These are phyloP conservation scores for Calonectria fujianensis DNA, from an alignment of 2,329 filamentous ascomycete species.

Conservation along the genomic window DNA sequence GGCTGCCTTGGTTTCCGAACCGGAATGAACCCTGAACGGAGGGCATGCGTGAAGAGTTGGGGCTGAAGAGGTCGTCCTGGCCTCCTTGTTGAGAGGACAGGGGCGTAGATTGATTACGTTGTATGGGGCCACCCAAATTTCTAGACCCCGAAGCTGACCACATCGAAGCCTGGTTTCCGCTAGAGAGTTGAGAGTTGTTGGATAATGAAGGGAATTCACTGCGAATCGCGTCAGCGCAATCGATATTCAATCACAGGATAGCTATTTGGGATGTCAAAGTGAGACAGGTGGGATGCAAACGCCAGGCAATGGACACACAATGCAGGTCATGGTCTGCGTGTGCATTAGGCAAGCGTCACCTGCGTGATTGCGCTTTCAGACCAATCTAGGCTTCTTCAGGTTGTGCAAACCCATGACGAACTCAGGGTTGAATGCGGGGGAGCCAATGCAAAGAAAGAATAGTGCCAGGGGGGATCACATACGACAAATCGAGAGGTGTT, in stretches of 20 bases:
- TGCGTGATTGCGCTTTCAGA: constrained; percentile 41
- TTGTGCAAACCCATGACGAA: constrained; percentile 33
- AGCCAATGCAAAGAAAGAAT: constrained; percentile 8
- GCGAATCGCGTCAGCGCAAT: constrained; percentile 28
- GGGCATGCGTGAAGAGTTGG: constrained; percentile 63
- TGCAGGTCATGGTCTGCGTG: constrained; percentile 40
- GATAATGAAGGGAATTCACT: constrained; percentile 81
- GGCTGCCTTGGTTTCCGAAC: constrained; percentile 69
- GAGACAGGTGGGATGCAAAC: constrained; percentile 24
- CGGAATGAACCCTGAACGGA: constrained; percentile 70
- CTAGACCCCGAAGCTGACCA: constrained; percentile 72
- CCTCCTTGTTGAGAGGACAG: constrained; percentile 70
- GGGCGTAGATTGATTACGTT: constrained; percentile 71
- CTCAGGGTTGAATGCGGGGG: background rate
- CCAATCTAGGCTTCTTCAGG: constrained; percentile 40
- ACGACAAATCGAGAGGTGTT: constrained; percentile 79
- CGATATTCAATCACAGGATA: background rate
- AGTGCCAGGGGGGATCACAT: constrained; percentile 63
- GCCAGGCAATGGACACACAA: constrained; percentile 54
- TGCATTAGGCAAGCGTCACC: constrained; percentile 18
- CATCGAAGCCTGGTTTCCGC: constrained; percentile 69
- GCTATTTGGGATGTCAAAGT: background rate
- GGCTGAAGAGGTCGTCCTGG: constrained; percentile 68
- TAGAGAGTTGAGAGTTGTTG: constrained; percentile 74
- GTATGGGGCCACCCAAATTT: constrained; percentile 68